phyloP scores from a whole-genome alignment of 768 basidiomycete species.

The Zangia roseola region DNA sequence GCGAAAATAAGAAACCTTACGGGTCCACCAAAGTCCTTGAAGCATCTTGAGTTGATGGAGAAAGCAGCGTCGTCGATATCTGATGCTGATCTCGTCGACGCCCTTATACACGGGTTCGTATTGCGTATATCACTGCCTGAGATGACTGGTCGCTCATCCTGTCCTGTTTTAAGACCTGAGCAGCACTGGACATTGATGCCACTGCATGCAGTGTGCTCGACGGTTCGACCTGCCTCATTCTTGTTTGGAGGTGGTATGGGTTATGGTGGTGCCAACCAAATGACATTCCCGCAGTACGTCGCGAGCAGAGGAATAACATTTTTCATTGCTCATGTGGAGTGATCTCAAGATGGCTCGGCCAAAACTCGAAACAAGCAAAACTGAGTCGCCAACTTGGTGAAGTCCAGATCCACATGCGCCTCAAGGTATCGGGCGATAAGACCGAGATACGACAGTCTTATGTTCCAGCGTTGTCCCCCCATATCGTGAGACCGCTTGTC shows the following conservation, averaged over 20 bases:
- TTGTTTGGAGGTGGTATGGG: slow-evolving; percentile 72
- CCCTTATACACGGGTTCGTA: slow-evolving; percentile 84
- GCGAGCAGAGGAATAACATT: background rate
- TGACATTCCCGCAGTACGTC: slow-evolving; percentile 83
- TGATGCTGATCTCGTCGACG: slow-evolving; percentile 91
- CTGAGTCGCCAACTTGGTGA: slow-evolving; percentile 79
- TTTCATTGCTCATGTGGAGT: background rate
- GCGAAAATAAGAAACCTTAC: slow-evolving; percentile 52
- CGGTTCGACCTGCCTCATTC: slow-evolving; percentile 82
- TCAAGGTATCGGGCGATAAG: slow-evolving; percentile 89
- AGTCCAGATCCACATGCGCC: slow-evolving; percentile 92
- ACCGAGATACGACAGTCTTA: slow-evolving; percentile 89
- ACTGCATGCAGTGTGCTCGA: slow-evolving; percentile 86
- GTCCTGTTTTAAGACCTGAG: slow-evolving; percentile 67
- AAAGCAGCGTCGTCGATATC: slow-evolving; percentile 91
- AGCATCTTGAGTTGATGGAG: slow-evolving; percentile 78
- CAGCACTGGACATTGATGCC: slow-evolving; percentile 98
- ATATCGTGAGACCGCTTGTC: slow-evolving; percentile 76
- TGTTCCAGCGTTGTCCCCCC: slow-evolving; percentile 81
- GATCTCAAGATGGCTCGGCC: slow-evolving; percentile 83
- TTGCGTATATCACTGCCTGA: background rate
- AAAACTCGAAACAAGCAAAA: slow-evolving; percentile 92
- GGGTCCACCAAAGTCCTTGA: slow-evolving; percentile 65
- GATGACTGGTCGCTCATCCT: background rate
- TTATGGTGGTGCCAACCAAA: slow-evolving; percentile 63